Percentiles rank a stretch among this genome's conserved stretches.
Conservation (phyloP, 2,329 filamentous ascomycete genomes). For the Hymenoscyphus linearis region DNA sequence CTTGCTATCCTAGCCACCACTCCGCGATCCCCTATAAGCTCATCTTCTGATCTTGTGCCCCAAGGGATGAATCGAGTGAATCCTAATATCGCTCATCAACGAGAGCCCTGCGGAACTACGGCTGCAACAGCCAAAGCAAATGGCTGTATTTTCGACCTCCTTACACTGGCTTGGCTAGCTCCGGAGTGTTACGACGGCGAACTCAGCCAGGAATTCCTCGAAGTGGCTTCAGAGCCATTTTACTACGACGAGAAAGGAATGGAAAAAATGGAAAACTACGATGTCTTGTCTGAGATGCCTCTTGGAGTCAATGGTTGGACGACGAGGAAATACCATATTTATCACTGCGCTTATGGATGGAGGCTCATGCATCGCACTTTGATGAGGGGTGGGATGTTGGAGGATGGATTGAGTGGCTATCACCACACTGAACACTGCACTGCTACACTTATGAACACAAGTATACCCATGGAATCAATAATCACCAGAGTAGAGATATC, state of each 20-base stretch:
- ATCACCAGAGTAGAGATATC: not conserved
- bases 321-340: conserved; percentile 6
- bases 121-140: not conserved
- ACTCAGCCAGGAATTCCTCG: not conserved
- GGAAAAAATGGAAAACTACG: not conserved
- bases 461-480: not conserved
- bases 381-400: conserved; percentile 1
- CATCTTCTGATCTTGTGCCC: not conserved
- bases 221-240: conserved; percentile 2
- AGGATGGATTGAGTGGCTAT: conserved; percentile 2
- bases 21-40: not conserved
- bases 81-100: not conserved
- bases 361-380: conserved; percentile 2
- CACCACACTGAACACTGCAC: conserved; percentile 3
- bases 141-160: conserved; percentile 4
- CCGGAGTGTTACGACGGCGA: conserved; percentile 2
- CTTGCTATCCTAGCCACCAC: not conserved
- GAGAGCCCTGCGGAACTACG: not conserved
- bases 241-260: not conserved
- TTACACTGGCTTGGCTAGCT: conserved; percentile 2
- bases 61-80: not conserved
- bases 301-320: not conserved
- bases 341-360: conserved; percentile 3
- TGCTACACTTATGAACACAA: not conserved
- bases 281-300: not conserved